Conservation (phyloP, 495 filamentous ascomycete species). For the Aspergillus leporis region DNA sequence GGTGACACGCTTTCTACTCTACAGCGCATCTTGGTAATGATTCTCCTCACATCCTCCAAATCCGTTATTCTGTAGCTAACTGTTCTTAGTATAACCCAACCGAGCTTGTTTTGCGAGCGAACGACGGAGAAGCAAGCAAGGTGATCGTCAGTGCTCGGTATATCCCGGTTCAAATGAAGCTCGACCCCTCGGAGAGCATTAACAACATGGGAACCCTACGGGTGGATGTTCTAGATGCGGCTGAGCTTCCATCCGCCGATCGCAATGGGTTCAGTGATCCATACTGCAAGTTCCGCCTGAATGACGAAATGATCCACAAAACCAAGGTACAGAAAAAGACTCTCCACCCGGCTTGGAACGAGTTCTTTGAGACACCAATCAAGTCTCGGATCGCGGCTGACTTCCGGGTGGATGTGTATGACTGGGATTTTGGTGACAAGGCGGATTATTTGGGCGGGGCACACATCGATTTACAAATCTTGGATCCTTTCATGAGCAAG, state of each 20-base stretch:
- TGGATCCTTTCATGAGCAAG: slow-evolving; percentile 81
- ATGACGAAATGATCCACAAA: slow-evolving; percentile 85
- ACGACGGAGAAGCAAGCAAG: slow-evolving; percentile 73
- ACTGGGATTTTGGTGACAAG: slow-evolving; percentile 94
- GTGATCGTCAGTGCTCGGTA: slow-evolving; percentile 92
- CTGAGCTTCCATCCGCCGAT: slow-evolving; percentile 86
- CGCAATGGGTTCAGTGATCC: slow-evolving; percentile 96
- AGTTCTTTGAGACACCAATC: slow-evolving; percentile 83
- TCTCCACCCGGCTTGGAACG: slow-evolving; percentile 91
- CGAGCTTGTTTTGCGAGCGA: slow-evolving; percentile 70
- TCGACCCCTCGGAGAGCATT: slow-evolving; percentile 93
- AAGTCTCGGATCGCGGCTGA: slow-evolving; percentile 81
- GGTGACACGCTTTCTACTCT: slow-evolving; percentile 85
- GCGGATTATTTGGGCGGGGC: slow-evolving; percentile 81
- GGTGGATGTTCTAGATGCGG: slow-evolving; percentile 85
- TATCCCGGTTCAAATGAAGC: slow-evolving; percentile 87
- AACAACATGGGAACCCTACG: slow-evolving; percentile 96
- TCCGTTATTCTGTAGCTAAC: slow-evolving; percentile 20
- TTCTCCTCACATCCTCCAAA: slow-evolving; percentile 23
- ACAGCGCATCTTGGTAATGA: slow-evolving; percentile 74
- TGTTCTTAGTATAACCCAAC: slow-evolving; percentile 78
- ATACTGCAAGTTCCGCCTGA: slow-evolving; percentile 90
- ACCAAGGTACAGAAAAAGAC: slow-evolving; percentile 97
- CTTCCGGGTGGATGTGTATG: slow-evolving; percentile 81
- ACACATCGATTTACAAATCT: slow-evolving; percentile 72